A percentile compares a stretch with the other conserved stretches of the same genome.
Conservation (phyloP, 1,284 basidiomycete genomes). For the Porphyrellus sp. region DNA sequence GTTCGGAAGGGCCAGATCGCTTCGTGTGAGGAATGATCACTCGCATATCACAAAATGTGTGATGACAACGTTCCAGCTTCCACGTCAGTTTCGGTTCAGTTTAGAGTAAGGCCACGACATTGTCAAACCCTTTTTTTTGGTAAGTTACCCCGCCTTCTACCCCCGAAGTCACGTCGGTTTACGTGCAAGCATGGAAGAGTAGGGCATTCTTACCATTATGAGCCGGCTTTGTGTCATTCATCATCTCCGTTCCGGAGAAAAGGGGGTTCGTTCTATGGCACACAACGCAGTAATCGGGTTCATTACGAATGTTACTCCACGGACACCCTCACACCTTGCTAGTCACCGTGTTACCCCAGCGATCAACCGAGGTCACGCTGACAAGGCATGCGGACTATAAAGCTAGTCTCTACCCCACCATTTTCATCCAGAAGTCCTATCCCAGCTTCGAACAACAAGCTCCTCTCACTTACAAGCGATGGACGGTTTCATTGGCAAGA, state of each 20-base stretch:
- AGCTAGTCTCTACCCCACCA: not conserved
- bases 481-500: not conserved
- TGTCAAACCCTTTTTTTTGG: too few species aligned
- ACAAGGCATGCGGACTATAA: not conserved
- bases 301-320: not conserved
- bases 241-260: too few species aligned
- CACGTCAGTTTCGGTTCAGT: too few species aligned
- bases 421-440: not conserved
- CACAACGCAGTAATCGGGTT: too few species aligned
- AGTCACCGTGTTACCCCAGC: not conserved
- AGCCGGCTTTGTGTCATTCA: too few species aligned
- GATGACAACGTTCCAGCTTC: too few species aligned
- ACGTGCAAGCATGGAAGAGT: too few species aligned
- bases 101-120: too few species aligned
- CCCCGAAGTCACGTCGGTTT: too few species aligned
- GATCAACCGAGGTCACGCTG: not conserved
- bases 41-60: not conserved
- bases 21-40: not conserved
- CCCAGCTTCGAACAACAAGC: not conserved
- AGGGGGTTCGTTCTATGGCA: too few species aligned
- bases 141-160: too few species aligned
- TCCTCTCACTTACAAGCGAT: not conserved
- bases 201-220: too few species aligned
- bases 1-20: not conserved
- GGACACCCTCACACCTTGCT: not conserved